phyloP scores from a whole-genome alignment of 768 basidiomycete genomes.

The Suillus tomentosus region DNA sequence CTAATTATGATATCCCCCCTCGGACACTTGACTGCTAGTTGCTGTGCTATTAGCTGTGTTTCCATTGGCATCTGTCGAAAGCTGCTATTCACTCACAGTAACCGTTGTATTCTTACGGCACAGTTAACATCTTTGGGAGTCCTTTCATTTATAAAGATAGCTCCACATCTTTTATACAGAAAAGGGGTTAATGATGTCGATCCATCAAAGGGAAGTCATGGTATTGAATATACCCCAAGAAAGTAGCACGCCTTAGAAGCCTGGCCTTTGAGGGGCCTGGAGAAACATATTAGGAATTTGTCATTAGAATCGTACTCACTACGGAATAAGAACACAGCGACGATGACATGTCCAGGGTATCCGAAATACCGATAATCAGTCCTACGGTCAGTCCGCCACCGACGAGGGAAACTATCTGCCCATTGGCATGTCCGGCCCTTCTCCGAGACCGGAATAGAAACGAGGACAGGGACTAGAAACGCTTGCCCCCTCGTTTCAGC shows the following conservation, averaged over 20 bases:
- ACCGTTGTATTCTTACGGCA: constrained; percentile 6
- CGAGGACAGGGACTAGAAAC: constrained; percentile 50
- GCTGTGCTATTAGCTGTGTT: constrained; percentile 10
- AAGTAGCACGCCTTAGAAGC: constrained; percentile 12
- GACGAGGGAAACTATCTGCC: constrained; percentile 3
- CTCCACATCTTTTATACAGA: constrained; percentile 13
- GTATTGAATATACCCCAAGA: constrained; percentile 8
- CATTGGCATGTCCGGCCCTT: background rate
- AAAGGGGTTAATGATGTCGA: constrained; percentile 10
- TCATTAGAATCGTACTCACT: constrained; percentile 12
- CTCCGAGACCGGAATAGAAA: constrained; percentile 6
- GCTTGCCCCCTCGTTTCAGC: constrained; percentile 72
- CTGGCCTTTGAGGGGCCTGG: constrained; percentile 7
- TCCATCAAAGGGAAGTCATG: constrained; percentile 8
- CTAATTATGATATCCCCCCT: constrained; percentile 10
- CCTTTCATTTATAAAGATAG: constrained; percentile 16
- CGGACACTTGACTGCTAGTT: constrained; percentile 12
- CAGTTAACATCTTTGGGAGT: constrained; percentile 3
- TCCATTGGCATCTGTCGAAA: background rate
- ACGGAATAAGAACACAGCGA: background rate
- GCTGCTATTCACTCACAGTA: constrained; percentile 3
- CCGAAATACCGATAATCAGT: constrained; percentile 13
- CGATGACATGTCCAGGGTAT: background rate
- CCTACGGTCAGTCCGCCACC: constrained; percentile 15
- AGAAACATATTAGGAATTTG: constrained; percentile 9